Conservation (phyloP, 768 basidiomycete genomes). For the Mycena polygramma region DNA sequence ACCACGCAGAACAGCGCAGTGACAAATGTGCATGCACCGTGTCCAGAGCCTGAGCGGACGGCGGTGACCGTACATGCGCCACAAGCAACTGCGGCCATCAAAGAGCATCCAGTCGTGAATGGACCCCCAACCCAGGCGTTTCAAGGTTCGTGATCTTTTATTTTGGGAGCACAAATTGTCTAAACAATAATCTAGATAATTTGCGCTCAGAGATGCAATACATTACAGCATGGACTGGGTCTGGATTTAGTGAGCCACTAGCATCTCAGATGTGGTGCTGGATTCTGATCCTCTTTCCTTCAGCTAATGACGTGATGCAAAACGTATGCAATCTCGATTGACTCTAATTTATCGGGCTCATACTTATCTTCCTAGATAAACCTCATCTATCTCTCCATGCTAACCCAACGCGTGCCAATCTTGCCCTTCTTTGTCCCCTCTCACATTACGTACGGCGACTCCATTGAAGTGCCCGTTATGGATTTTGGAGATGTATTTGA, state of each 20-base stretch:
- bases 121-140: slow-evolving; percentile 57
- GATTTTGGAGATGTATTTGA: slow-evolving; percentile 46
- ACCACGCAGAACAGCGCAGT: neutral
- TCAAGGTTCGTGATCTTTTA: slow-evolving; percentile 42
- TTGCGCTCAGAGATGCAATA: slow-evolving; percentile 58
- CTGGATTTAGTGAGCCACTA: slow-evolving; percentile 55
- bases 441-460: slow-evolving; percentile 40
- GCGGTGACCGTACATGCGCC: neutral
- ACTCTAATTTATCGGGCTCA: neutral
- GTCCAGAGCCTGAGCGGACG: neutral
- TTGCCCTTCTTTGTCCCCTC: slow-evolving; percentile 50
- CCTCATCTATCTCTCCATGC: slow-evolving; percentile 50
- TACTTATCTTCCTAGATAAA: slow-evolving; percentile 42
- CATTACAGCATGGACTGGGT: slow-evolving; percentile 60
- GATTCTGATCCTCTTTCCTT: slow-evolving; percentile 1
- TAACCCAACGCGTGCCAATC: slow-evolving; percentile 51
- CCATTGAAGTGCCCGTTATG: slow-evolving; percentile 36
- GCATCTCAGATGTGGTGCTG: neutral
- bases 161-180: neutral
- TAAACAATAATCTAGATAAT: slow-evolving; percentile 50
- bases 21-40: too few species aligned
- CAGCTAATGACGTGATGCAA: slow-evolving; percentile 64
- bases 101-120: slow-evolving; percentile 7
- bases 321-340: slow-evolving; percentile 38
- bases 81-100: slow-evolving; percentile 4